Evolutionary conservation across 2,329 filamentous ascomycete species (phyloP).

Genomic region (Colletotrichum chlorophyti): DNA sequence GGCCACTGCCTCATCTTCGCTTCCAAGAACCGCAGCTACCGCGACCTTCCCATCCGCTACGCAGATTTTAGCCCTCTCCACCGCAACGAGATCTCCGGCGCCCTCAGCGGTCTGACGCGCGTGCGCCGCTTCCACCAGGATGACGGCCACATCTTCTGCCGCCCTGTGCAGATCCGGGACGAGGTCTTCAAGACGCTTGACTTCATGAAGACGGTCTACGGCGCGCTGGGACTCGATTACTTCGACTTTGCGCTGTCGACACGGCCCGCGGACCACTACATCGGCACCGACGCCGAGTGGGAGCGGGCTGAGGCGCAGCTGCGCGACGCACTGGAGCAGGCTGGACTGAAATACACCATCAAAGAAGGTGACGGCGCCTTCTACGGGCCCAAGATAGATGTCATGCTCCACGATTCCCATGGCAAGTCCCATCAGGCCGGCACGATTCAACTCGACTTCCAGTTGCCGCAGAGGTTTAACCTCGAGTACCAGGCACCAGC

Average conservation of each 20-base stretch:
- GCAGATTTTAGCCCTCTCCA: slow-evolving; percentile 90
- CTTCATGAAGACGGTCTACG: slow-evolving; percentile 77
- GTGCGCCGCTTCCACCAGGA: slow-evolving; percentile 90
- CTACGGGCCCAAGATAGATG: slow-evolving; percentile 92
- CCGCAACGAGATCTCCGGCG: slow-evolving; percentile 83
- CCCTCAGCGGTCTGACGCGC: slow-evolving; percentile 81
- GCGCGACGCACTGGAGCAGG: slow-evolving; percentile 61
- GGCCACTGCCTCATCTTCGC: slow-evolving; percentile 87
- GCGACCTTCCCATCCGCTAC: slow-evolving; percentile 82
- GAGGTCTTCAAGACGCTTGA: slow-evolving; percentile 78
- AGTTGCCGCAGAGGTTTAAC: slow-evolving; percentile 82
- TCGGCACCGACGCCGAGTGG: slow-evolving; percentile 75
- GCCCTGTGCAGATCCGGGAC: slow-evolving; percentile 74
- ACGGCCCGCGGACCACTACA: slow-evolving; percentile 76
- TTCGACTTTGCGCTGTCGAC: slow-evolving; percentile 83
- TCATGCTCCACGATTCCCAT: slow-evolving; percentile 79
- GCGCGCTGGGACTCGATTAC: slow-evolving; percentile 71
- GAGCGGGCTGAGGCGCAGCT: slow-evolving; percentile 49
- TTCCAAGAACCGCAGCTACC: slow-evolving; percentile 75
- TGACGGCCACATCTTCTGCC: slow-evolving; percentile 90
- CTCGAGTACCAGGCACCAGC: slow-evolving; percentile 76
- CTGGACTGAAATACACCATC: slow-evolving; percentile 74
- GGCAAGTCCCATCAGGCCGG: slow-evolving; percentile 90
- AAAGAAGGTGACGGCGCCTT: slow-evolving; percentile 88
- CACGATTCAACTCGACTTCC: slow-evolving; percentile 89